phyloP scores from a whole-genome alignment of 441 rosid genomes.

The Gossypium gossypioides region DNA sequence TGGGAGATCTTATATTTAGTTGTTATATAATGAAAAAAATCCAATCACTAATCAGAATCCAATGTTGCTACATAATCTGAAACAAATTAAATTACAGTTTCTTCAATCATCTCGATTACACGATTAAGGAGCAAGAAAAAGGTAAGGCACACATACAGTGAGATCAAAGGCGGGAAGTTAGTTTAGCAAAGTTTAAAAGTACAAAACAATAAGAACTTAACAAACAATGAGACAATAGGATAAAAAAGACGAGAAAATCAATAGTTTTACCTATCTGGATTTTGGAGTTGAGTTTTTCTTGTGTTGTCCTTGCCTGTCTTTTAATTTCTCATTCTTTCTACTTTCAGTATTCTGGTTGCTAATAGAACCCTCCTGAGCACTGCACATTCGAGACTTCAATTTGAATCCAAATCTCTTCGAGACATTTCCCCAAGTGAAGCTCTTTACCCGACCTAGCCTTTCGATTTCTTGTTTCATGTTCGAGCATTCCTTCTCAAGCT shows the following conservation, averaged over 20 bases:
- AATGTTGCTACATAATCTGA: neutral
- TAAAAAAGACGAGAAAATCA: neutral
- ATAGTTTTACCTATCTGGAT: slow-evolving; percentile 30
- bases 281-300: slow-evolving; percentile 45
- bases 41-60: too few relatives aligned
- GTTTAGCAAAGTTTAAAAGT: slow-evolving; percentile 7
- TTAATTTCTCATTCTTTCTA: slow-evolving; percentile 52
- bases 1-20: too few relatives aligned
- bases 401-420: slow-evolving; percentile 77
- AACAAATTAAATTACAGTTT: neutral
- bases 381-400: slow-evolving; percentile 93
- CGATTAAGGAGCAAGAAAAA: neutral
- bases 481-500: slow-evolving; percentile 85
- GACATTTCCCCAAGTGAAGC: slow-evolving; percentile 56
- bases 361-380: slow-evolving; percentile 80
- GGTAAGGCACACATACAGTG: slow-evolving; percentile 14
- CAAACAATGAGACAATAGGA: neutral
- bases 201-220: neutral
- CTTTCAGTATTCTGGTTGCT: slow-evolving; percentile 47
- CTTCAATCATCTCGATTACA: neutral
- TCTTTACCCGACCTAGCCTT: slow-evolving; percentile 60
- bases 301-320: slow-evolving; percentile 48
- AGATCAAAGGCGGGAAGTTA: slow-evolving; percentile 9
- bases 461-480: slow-evolving; percentile 89
- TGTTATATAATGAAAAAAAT: too few relatives aligned